Evolutionary conservation across 495 filamentous ascomycete species (phyloP), one percentile per base, ranked within the genome.

Genomic region (Penicillium odoratum): DNA sequence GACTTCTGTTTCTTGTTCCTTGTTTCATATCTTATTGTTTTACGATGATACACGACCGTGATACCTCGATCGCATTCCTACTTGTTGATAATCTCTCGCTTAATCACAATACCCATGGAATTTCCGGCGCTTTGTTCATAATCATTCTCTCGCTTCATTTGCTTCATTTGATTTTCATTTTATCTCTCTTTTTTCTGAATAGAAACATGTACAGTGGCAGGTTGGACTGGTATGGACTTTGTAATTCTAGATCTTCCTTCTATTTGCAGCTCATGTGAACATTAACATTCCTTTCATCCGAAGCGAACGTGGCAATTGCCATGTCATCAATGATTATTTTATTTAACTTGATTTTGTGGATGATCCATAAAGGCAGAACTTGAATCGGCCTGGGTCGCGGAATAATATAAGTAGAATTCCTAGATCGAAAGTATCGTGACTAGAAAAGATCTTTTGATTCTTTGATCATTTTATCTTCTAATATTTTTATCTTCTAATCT

Each of bases 1-100:
- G 38, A 40, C 48, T 36, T 21, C 48, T 59, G 34, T 53, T 25
- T 54, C 36, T 51, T 25, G 26, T 46, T 51, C 18, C 42, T 10
- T 47, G 31, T 33, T 33, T 33, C 33, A 34, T 11, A 48, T 26
- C 21, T 40, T 48, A 18, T 51, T 51, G 33, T 51, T 51, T 29
- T 31, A 55, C 56, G 46, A 69, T 53, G 63, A 59, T 66, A 50
- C 62, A 69, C 56, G 66, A 69, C 56, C 51, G 53, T 60, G 60
- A 68, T 63, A 59, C 63, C 65, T 63, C 49, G 34, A 38, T 54
- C 36, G 52, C 60, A 59, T 59, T 55, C 59, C 36, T 58, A 13
- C 49, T 53, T 28, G 40, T 47, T 47, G 42, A 55, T 48, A 46
- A 56, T 28, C 53, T 29, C 42, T 54, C 52, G 28, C 46, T 48